phyloP scores from a whole-genome alignment of 139 green algal genomes.

The Tetradesmus obliquus region DNA sequence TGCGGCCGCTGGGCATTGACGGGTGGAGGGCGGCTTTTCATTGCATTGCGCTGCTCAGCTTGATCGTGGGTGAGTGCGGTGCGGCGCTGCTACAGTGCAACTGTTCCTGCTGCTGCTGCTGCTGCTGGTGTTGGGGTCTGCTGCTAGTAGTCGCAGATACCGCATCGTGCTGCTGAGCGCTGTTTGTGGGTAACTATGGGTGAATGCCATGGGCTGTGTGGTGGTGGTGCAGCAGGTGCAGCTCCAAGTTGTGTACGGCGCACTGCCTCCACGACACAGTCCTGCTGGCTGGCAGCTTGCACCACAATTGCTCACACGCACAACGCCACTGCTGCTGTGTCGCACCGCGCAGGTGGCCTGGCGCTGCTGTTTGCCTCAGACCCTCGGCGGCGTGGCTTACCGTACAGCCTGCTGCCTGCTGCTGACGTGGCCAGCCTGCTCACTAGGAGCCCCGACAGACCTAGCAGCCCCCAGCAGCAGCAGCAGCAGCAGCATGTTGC shows the following conservation, averaged over 20 bases:
- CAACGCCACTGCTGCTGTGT: background rate
- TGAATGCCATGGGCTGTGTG: too few species aligned
- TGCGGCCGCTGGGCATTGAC: slow-evolving; percentile 55
- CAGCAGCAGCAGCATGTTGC: background rate
- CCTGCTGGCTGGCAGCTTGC: background rate
- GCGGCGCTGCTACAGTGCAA: background rate
- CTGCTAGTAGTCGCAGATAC: background rate
- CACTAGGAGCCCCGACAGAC: background rate
- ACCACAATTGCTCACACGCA: background rate
- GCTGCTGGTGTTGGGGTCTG: background rate
- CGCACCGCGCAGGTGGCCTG: background rate
- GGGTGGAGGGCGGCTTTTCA: slow-evolving; percentile 81
- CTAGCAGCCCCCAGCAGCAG: background rate
- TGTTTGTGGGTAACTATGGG: too few species aligned
- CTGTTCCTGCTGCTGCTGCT: too few species aligned
- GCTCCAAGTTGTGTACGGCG: background rate
- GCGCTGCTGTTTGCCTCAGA: slow-evolving; percentile 47
- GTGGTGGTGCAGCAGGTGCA: background rate
- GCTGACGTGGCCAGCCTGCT: slow-evolving; percentile 9
- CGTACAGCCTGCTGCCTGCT: slow-evolving; percentile 24
- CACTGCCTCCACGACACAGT: background rate
- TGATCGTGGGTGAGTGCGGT: slow-evolving; percentile 34
- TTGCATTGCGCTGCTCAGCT: slow-evolving; percentile 60
- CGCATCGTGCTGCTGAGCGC: too few species aligned
- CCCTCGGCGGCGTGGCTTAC: slow-evolving; percentile 1